These are phyloP conservation scores for Tylopilus balloui DNA, from an alignment of 768 basidiomycete genomes.

Conservation along the genomic window DNA sequence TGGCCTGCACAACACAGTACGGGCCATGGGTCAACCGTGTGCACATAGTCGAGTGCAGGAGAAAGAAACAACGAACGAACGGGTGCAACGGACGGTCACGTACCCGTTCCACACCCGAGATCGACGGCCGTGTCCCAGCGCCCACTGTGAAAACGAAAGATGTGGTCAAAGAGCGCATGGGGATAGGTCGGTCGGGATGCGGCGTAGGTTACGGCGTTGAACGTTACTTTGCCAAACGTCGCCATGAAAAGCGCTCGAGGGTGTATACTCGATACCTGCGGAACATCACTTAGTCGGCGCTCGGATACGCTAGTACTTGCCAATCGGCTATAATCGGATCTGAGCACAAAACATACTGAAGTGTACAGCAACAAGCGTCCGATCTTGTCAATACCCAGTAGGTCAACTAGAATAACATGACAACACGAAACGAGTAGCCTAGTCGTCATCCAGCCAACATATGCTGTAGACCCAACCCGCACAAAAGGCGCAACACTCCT, in stretches of 20 bases:
- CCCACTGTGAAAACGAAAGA: slow-evolving; percentile 54
- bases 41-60: not conserved
- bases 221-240: slow-evolving; percentile 67
- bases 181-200: slow-evolving; percentile 74
- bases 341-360: no score
- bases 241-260: slow-evolving; percentile 47
- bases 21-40: no score
- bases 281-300: no score
- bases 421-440: not conserved
- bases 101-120: slow-evolving; percentile 83
- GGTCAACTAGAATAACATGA: not conserved
- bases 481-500: not conserved
- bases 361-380: not conserved
- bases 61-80: not conserved
- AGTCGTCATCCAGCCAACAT: not conserved
- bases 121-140: slow-evolving; percentile 63
- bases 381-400: not conserved
- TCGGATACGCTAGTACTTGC: no score
- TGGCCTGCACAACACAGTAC: slow-evolving; percentile 45
- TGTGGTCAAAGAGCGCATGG: slow-evolving; percentile 52
- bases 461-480: not conserved
- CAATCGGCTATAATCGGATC: not conserved
- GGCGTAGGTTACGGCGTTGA: slow-evolving; percentile 66
- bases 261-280: not conserved
- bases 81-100: no score